Evolutionary conservation across 2,329 filamentous ascomycete species (phyloP), one percentile per base, ranked within the genome.

Genomic region (Fusarium sp.): DNA sequence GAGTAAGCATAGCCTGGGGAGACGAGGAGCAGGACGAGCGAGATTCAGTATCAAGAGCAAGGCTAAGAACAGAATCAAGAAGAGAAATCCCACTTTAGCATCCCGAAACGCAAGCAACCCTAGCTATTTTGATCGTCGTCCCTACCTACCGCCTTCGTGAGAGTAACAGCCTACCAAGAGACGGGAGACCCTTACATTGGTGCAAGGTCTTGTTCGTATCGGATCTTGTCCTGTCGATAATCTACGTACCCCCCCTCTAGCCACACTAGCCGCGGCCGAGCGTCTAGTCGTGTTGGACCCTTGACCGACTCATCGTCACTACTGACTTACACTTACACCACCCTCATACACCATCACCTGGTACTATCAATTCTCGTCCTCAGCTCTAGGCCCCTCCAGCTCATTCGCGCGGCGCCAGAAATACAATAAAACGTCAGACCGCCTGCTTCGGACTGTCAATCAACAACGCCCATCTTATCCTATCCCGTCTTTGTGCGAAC

Each of bases 401-500:
- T 60, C 53, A 46, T 38, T 62, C 55, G 58, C 44, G 62, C 64
- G 62, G 62, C 65, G 53, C 70, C 66, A 66, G 59, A 62, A 68
- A 57, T 53, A 65, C 68, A 71, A 73, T 60, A 72, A 73, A 71
- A 72, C 68, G 62, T 59, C 71, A 73, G 71, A 73, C 70, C 70
- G 71, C 71, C 69, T 72, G 53, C 65, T 52, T 57, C 62, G 57
- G 50, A 45, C 50, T 39, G 62, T 59, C 59, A 58, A 65, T 45
- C 60, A 33, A 49, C 53, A 42, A 60, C 62, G 47, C 54, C 58
- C 67, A 65, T 66, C 62, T 50, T 51, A 56, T 44, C 67, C 58
- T 62, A 54, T 51, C 51, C 56, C 38, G 47, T 67, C 43, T 42
- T 73, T 67, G 38, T 42, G 46, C 46, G 65, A 53, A 57, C 38